Base-by-base conservation (phyloP, 1,284 basidiomycete genomes). In the Tilletia indica region DNA sequence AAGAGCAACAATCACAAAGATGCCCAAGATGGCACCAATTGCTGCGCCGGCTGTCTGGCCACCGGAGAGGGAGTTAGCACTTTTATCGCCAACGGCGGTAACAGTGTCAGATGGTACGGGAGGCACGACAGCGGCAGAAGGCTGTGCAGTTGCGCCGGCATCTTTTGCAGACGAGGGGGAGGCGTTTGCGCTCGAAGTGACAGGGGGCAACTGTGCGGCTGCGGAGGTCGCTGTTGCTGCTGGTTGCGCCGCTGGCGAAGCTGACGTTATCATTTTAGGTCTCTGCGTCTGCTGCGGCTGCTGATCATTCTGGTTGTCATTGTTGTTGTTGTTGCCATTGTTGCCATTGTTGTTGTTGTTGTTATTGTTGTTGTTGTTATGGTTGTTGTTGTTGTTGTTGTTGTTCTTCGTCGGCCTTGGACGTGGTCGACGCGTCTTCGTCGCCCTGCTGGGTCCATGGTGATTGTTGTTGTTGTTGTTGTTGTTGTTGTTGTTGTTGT, bases 331-430 rank as follows among this genome's bases (percentile, higher is more conserved):
- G 70, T 9, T 31, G 34, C 19, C 4, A 39, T 49, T 47, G 63
- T 31, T 63, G 47, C 14, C 19, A 47, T 31, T 16, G n/a, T n/a
- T 34, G 64, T 36, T 54, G 45, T 51, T 36, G 67, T 36, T 68
- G 70, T 12, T 48, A 67, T 16, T 34, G 25, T 38, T 39, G 61
- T 42, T 63, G 71, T 49, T 68, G 69, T n/a, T 38, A 45, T 25
- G 1, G 39, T 39, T 49, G 56, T 42, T 6, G n/a, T 67, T 2
- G 58, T 34, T 19, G 45, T 25, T 42, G 54, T 38, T 8, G 47
- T 49, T 51, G 70, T 51, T 45, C 42, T 45, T 31, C 25, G 25
- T 31, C 25, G 42, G 42, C 14, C 14, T 14, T 45, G 42, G 42
- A 31, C 25, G 25, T 31, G 25, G 25, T 31, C 25, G 25, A 31